Evolutionary conservation across 441 rosid genomes (phyloP).

Genomic region (Syzygium syzygioides): DNA sequence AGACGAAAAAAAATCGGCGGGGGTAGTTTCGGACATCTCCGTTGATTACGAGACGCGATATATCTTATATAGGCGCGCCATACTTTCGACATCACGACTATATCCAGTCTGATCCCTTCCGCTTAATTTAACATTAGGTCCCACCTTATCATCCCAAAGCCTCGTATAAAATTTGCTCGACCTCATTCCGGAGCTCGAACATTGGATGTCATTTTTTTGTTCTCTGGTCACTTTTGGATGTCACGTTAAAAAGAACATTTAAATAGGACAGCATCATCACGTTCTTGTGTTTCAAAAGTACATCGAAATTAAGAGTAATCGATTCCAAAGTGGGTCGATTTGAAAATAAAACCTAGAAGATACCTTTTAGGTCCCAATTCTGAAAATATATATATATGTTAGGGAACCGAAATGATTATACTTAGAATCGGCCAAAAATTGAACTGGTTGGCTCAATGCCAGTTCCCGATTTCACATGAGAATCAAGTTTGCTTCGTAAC

Average conservation of each 20-base stretch:
- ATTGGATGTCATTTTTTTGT: not conserved
- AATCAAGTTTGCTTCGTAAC: not conserved
- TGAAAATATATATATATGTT: too few relatives aligned
- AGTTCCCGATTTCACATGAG: too few relatives aligned
- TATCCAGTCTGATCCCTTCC: not conserved
- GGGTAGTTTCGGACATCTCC: too few relatives aligned
- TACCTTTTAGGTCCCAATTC: not conserved
- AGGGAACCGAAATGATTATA: not conserved
- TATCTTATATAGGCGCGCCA: not conserved
- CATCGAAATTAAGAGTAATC: not conserved
- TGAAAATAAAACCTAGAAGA: too few relatives aligned
- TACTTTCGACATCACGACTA: not conserved
- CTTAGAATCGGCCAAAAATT: too few relatives aligned
- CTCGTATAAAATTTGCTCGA: not conserved
- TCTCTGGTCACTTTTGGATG: not conserved
- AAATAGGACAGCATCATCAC: not conserved
- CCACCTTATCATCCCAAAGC: not conserved
- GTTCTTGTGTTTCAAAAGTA: not conserved
- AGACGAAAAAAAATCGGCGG: too few relatives aligned
- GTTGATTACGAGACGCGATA: not conserved
- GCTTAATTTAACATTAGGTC: not conserved
- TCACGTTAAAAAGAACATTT: too few relatives aligned
- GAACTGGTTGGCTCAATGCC: too few relatives aligned
- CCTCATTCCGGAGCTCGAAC: not conserved
- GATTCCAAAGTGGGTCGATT: not conserved